These are phyloP conservation scores for Ligustrum vulgare DNA, from an alignment of 257 asterid genomes.

Conservation along the genomic window DNA sequence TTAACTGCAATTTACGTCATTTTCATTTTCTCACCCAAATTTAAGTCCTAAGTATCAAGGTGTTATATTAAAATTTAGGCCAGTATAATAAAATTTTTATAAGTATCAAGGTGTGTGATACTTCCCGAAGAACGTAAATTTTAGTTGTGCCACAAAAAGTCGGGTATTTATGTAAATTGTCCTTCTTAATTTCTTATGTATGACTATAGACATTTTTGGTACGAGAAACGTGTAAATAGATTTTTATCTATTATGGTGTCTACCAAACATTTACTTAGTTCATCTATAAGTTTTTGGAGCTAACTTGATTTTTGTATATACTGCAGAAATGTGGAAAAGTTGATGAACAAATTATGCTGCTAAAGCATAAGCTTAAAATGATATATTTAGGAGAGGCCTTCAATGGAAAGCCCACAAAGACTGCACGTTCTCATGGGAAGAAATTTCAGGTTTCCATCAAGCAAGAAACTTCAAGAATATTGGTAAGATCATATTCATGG, in stretches of 20 bases:
- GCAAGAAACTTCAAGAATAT: slow-evolving; percentile 73
- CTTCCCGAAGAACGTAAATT: too few relatives aligned
- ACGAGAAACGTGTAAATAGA: neutral
- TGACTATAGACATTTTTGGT: too few relatives aligned
- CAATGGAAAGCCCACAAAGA: slow-evolving; percentile 79
- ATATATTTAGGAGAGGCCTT: slow-evolving; percentile 80
- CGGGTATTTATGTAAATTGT: too few relatives aligned
- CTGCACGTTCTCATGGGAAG: slow-evolving; percentile 92
- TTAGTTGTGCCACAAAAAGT: too few relatives aligned
- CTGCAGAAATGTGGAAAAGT: slow-evolving; percentile 80
- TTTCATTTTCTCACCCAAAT: too few relatives aligned
- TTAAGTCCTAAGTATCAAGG: too few relatives aligned
- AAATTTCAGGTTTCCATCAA: slow-evolving; percentile 79
- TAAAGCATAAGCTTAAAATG: slow-evolving; percentile 73
- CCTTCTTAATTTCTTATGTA: too few relatives aligned
- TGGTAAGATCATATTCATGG: slow-evolving; percentile 35
- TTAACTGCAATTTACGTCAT: too few relatives aligned
- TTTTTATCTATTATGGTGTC: too few relatives aligned
- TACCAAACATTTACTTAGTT: neutral
- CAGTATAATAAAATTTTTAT: too few relatives aligned
- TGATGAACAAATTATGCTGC: slow-evolving; percentile 71
- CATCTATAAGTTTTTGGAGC: neutral
- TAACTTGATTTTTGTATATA: neutral
- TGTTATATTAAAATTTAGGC: too few relatives aligned
- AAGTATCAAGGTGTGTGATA: too few relatives aligned